phyloP scores from a whole-genome alignment of 129 eudicot species.

The Smallanthus sonchifolius region DNA sequence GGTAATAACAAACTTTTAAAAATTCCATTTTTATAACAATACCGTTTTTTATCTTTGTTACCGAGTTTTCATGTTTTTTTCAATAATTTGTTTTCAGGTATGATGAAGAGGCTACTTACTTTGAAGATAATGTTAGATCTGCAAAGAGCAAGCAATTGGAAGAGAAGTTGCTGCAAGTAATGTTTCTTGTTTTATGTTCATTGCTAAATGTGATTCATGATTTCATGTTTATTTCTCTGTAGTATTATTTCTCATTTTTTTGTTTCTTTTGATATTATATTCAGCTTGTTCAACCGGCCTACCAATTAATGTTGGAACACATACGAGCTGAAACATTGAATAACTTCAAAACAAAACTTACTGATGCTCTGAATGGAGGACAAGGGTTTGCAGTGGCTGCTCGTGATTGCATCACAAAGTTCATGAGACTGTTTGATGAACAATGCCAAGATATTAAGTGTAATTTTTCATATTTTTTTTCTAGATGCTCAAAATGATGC shows the following conservation, averaged over 20 bases:
- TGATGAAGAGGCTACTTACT: conserved; percentile 85
- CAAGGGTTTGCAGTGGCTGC: conserved; percentile 72
- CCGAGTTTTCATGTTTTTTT: not conserved
- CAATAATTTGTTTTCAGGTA: conserved; percentile 38
- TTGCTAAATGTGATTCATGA: not conserved
- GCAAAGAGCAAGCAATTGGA: conserved; percentile 84
- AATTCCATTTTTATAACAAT: not conserved
- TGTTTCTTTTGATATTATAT: conserved; percentile 4
- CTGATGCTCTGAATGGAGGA: conserved; percentile 55
- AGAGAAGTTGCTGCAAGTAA: conserved; percentile 88
- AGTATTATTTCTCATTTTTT: not conserved
- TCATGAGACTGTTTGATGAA: conserved; percentile 49
- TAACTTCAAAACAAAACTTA: conserved; percentile 59
- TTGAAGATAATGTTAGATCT: conserved; percentile 86
- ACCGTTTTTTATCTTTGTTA: not conserved
- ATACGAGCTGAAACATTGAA: conserved; percentile 56
- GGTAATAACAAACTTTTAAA: conserved; percentile 32
- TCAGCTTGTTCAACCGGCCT: conserved; percentile 69
- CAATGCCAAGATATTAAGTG: conserved; percentile 80
- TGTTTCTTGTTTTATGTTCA: conserved; percentile 4
- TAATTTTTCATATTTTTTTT: not conserved
- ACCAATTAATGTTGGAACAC: conserved; percentile 69
- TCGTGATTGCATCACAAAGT: conserved; percentile 42
- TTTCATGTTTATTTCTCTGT: not conserved
- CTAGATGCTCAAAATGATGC: not conserved